Conservation (phyloP, 208 protist genomes). For the Leishmania tarentolae region DNA sequence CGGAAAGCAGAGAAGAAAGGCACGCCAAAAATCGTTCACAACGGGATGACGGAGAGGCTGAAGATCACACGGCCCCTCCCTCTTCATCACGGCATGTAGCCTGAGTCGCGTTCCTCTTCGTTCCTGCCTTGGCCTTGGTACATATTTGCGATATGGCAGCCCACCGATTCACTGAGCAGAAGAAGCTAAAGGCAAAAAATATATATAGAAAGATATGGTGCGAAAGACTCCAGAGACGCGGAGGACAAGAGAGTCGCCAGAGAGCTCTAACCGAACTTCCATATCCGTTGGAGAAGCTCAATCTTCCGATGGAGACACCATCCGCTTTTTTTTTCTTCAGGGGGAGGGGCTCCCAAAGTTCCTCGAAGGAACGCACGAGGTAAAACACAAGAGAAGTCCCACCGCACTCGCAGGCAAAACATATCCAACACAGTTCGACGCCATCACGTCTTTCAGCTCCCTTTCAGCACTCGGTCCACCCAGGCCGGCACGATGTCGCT, state of each 20-base stretch:
- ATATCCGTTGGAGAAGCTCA: neutral
- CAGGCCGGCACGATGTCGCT: slow-evolving; percentile 55
- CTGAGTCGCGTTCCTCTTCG: neutral
- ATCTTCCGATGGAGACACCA: too few species aligned
- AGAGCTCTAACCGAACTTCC: neutral
- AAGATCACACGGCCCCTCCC: neutral
- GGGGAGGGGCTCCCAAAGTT: too few species aligned
- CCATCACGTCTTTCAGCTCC: neutral
- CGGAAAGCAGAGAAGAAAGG: neutral
- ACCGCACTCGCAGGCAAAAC: neutral
- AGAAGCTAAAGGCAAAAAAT: neutral
- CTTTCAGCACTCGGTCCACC: slow-evolving; percentile 55
- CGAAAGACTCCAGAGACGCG: neutral
- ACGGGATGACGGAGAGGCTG: neutral
- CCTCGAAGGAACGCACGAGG: neutral
- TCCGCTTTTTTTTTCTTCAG: neutral
- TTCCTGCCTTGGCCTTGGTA: neutral
- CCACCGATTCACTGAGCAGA: neutral
- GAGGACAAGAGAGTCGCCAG: neutral
- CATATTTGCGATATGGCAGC: neutral
- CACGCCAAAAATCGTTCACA: neutral
- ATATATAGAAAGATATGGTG: neutral
- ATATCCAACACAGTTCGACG: neutral
- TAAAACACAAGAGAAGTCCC: neutral
- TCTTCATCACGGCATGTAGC: neutral